Evolutionary conservation across 352 stramenopile species (phyloP).

Genomic region (Pseudoperonospora humuli): DNA sequence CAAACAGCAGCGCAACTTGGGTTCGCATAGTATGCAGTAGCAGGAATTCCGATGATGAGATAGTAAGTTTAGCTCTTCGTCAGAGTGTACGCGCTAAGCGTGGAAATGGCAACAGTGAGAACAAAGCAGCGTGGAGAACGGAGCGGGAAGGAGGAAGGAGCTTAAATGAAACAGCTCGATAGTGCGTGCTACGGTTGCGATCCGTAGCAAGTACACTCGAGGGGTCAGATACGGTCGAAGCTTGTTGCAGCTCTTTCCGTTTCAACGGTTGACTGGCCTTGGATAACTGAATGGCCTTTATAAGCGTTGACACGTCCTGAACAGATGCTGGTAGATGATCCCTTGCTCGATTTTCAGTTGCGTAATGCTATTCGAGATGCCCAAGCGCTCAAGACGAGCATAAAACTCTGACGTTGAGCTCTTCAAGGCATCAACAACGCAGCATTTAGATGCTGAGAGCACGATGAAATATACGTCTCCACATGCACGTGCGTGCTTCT

Average conservation of each 20-base stretch:
- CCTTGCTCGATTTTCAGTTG: constrained; percentile 7
- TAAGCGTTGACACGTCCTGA: not conserved
- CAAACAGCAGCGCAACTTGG: constrained; percentile 2
- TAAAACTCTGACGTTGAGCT: not conserved
- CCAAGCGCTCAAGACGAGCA: not conserved
- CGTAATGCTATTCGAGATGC: not conserved
- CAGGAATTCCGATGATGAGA: not conserved
- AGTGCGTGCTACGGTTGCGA: not conserved
- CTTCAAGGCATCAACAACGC: not conserved
- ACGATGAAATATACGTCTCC: not conserved
- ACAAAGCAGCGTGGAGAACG: constrained; percentile 8
- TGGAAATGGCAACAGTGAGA: constrained; percentile 6
- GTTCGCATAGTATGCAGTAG: not conserved
- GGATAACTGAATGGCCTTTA: constrained; percentile 2
- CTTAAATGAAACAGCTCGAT: constrained; percentile 15
- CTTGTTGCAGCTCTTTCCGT: constrained; percentile 19
- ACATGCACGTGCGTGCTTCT: not conserved
- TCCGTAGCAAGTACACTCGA: constrained; percentile 3
- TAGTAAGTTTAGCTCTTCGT: not conserved
- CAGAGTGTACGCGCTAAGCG: constrained; percentile 17
- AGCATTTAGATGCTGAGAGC: not conserved
- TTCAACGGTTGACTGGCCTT: constrained; percentile 15
- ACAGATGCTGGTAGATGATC: not conserved
- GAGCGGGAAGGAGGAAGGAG: constrained; percentile 11
- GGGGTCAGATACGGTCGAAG: constrained; percentile 6